Evolutionary conservation across 805 yeast genomes (phyloP).

Genomic region (Saccharomycopsis amapae): DNA sequence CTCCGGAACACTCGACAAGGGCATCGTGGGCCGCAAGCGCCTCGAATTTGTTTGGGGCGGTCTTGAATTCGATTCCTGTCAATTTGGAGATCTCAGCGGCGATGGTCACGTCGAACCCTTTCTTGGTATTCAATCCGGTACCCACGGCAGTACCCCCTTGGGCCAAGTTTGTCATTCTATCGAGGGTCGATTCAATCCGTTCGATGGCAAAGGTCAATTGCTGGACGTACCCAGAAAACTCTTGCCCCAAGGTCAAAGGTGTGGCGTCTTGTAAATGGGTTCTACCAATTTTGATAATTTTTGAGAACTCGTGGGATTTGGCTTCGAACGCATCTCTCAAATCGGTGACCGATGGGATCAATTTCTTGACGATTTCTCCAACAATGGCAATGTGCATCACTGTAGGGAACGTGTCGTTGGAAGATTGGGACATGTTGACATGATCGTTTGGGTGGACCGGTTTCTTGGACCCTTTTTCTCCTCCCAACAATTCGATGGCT

Average conservation of each 20-base stretch:
- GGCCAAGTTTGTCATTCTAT: constrained; percentile 74
- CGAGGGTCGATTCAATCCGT: constrained; percentile 71
- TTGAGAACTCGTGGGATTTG: constrained; percentile 75
- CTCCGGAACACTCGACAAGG: constrained; percentile 94
- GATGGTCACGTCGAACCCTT: constrained; percentile 79
- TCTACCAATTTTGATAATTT: constrained; percentile 96
- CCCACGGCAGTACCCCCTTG: constrained; percentile 99
- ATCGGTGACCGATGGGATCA: constrained; percentile 74
- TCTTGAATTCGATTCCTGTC: constrained; percentile 81
- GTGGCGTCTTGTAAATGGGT: constrained; percentile 98
- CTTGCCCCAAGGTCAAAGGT: constrained; percentile 96
- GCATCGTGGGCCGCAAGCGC: constrained; percentile 99
- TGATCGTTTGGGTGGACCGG: constrained; percentile 99
- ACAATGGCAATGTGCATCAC: constrained; percentile 99
- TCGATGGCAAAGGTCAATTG: constrained; percentile 86
- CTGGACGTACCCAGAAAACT: constrained; percentile 92
- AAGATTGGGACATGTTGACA: constrained; percentile 97
- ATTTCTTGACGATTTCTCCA: constrained; percentile 64
- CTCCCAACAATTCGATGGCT: constrained; percentile 93
- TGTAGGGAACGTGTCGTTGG: constrained; percentile 98
- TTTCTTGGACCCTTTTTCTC: constrained; percentile 79
- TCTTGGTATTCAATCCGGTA: constrained; percentile 90
- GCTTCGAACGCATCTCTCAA: constrained; percentile 68
- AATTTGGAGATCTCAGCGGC: constrained; percentile 73
- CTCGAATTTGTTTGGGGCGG: constrained; percentile 98